Percentiles rank a stretch among this genome's conserved stretches.
Evolutionary conservation across 2,329 filamentous ascomycete genomes (phyloP).

Genomic region (Neopestalotiopsis sp.): DNA sequence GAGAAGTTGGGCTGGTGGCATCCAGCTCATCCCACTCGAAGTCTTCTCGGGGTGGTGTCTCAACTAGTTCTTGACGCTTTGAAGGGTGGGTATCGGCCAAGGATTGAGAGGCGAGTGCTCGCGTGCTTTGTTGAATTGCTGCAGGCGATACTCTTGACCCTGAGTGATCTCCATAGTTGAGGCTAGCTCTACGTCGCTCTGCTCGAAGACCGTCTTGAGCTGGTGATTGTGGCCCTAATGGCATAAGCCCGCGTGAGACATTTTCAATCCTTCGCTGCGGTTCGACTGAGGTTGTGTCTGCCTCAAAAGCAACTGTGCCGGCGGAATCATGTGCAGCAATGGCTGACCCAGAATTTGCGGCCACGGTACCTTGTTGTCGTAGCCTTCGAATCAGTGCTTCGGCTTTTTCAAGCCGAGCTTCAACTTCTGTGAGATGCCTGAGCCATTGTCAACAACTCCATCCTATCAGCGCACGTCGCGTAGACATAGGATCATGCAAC

Average conservation of each 20-base stretch:
- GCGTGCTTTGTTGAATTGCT: background rate
- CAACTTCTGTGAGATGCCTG: conserved; percentile 48
- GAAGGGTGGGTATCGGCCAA: background rate
- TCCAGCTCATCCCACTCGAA: conserved; percentile 44
- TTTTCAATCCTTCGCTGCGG: background rate
- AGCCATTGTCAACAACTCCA: background rate
- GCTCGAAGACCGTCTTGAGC: background rate
- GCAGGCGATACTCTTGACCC: background rate
- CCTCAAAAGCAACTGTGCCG: background rate
- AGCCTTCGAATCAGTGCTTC: conserved; percentile 19
- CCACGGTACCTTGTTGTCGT: background rate
- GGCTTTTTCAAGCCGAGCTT: conserved; percentile 41
- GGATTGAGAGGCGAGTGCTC: background rate
- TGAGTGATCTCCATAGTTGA: background rate
- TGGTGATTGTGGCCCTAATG: background rate
- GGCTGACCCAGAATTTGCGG: background rate
- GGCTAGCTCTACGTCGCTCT: background rate
- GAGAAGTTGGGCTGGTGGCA: conserved; percentile 30
- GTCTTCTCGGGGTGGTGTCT: conserved; percentile 39
- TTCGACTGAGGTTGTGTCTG: background rate
- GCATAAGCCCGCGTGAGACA: background rate
- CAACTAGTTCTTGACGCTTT: conserved; percentile 26
- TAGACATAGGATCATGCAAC: background rate
- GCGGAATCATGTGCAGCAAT: background rate
- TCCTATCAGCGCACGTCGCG: background rate